phyloP scores from a whole-genome alignment of 106 monocot genomes.

The Platanthera guangdongensis region DNA sequence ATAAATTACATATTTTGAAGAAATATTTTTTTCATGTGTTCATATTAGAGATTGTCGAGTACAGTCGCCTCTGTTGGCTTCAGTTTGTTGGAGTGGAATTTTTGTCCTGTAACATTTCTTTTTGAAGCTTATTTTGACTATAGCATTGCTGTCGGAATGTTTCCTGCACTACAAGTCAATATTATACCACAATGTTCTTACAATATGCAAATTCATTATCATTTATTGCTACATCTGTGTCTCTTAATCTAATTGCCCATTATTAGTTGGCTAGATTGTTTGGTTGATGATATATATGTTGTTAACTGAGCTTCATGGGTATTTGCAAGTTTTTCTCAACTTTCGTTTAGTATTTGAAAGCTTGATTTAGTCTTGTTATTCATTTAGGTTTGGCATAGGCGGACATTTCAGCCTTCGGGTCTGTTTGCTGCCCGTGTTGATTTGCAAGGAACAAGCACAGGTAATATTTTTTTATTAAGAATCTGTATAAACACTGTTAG shows the following conservation, averaged over 20 bases:
- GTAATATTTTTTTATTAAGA: conserved; percentile 20
- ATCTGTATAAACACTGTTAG: background rate
- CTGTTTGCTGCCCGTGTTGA: conserved; percentile 96
- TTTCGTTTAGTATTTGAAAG: background rate
- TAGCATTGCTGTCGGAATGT: background rate
- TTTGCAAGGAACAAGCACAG: conserved; percentile 59
- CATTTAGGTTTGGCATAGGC: conserved; percentile 83
- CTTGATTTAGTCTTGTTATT: background rate
- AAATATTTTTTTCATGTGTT: no score
- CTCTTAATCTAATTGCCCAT: background rate
- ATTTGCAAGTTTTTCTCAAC: background rate
- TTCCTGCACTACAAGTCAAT: background rate
- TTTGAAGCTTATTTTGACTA: background rate
- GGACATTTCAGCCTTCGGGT: conserved; percentile 94
- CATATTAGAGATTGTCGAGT: background rate
- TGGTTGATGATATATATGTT: background rate
- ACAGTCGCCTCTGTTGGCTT: background rate
- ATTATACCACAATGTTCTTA: background rate
- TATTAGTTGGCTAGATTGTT: background rate
- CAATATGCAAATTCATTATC: background rate
- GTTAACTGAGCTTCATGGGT: background rate
- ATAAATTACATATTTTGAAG: background rate
- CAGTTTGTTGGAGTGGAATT: background rate
- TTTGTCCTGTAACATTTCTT: background rate
- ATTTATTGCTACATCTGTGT: background rate